Evolutionary conservation across 768 basidiomycete genomes (phyloP).

Genomic region (Psilocybe sp.): DNA sequence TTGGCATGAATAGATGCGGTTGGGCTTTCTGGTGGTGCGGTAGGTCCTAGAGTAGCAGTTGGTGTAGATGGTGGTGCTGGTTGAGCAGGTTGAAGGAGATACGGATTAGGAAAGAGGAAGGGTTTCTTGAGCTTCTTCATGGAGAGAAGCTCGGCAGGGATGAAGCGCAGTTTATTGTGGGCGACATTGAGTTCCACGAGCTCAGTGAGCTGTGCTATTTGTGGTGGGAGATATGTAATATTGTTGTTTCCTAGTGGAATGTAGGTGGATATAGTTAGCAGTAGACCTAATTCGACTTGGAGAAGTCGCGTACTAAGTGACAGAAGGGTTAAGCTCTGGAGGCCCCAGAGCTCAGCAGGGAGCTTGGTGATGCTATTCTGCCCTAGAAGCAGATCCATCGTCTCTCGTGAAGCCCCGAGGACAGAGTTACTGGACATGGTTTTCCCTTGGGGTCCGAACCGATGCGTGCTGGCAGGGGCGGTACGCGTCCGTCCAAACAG

Average conservation of each 20-base stretch:
- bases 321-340: conserved; percentile 59
- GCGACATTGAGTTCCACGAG: conserved; percentile 62
- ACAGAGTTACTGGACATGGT: conserved; percentile 28
- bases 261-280: conserved; percentile 13
- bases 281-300: neutral
- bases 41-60: no score
- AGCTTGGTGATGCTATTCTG: conserved; percentile 51
- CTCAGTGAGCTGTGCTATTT: conserved; percentile 50
- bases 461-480: conserved; percentile 17
- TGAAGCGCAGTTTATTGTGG: conserved; percentile 52
- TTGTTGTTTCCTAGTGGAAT: conserved; percentile 50
- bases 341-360: conserved; percentile 54
- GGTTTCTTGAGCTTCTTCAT: conserved; percentile 49
- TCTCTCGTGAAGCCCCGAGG: conserved; percentile 40
- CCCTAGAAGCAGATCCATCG: conserved; percentile 56
- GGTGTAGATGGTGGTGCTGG: no score
- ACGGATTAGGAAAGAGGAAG: conserved; percentile 58
- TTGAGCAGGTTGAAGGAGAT: conserved; percentile 24
- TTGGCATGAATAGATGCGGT: conserved; percentile 7
- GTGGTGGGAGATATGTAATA: conserved; percentile 57
- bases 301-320: conserved; percentile 53
- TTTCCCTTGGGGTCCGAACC: conserved; percentile 24
- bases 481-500: conserved; percentile 23
- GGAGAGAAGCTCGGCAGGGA: conserved; percentile 64
- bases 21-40: conserved; percentile 10